Percentiles rank a stretch among this genome's conserved stretches.
Evolutionary conservation across 169 alveolate species (phyloP).

Genomic region (Plasmodium yoelii): DNA sequence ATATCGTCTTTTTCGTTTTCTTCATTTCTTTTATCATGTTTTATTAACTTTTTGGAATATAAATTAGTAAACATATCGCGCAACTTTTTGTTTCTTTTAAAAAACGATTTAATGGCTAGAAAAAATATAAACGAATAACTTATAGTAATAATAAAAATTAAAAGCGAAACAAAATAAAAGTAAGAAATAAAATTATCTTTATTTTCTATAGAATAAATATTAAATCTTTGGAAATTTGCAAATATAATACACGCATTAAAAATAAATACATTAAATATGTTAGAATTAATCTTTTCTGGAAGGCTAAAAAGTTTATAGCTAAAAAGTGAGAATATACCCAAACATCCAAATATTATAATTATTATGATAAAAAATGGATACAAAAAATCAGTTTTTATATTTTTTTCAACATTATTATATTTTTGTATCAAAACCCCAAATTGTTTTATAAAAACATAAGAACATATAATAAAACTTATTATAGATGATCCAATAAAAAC

Average conservation of each 20-base stretch:
- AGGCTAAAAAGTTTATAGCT: conserved; percentile 34
- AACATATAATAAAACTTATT: conserved; percentile 32
- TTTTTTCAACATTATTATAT: conserved; percentile 60
- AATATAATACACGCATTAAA: conserved; percentile 62
- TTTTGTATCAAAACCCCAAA: conserved; percentile 61
- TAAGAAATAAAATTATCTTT: conserved; percentile 27
- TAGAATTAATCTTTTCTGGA: conserved; percentile 38
- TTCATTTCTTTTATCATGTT: not conserved
- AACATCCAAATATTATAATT: conserved; percentile 45
- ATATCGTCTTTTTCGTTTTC: not conserved
- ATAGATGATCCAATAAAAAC: conserved; percentile 18
- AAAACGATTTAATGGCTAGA: conserved; percentile 48
- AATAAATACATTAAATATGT: conserved; percentile 39
- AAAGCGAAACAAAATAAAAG: conserved; percentile 32
- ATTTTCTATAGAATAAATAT: conserved; percentile 31
- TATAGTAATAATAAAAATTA: conserved; percentile 61
- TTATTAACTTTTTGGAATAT: conserved; percentile 14
- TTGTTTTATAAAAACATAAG: conserved; percentile 19
- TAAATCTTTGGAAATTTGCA: conserved; percentile 70
- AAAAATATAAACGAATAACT: conserved; percentile 60
- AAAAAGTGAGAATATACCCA: conserved; percentile 42
- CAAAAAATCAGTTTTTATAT: conserved; percentile 54
- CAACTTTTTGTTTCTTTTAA: conserved; percentile 52
- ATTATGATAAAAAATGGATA: conserved; percentile 47
- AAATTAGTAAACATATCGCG: conserved; percentile 22